Base-by-base conservation (phyloP, 2,329 filamentous ascomycete genomes). In the Ophidiomyces ophidiicola region DNA sequence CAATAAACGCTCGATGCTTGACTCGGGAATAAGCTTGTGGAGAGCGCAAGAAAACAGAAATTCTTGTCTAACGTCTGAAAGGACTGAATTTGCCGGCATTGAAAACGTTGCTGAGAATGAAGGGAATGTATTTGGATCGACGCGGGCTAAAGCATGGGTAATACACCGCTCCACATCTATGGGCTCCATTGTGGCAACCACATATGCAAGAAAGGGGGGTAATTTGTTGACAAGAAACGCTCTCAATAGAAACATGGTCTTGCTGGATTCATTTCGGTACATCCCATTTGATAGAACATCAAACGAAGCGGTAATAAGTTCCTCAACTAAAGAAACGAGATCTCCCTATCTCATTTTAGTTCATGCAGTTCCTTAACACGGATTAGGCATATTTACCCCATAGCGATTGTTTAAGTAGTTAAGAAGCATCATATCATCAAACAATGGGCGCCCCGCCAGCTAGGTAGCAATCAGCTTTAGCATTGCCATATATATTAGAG, bases 1-100 rank as follows among this genome's bases (percentile, higher is more conserved):
- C 2, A 94, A 64, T 6, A 98, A 71, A 3, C 74, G 73, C 53
- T 88, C 78, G 11, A 94, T 82, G 35, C 80, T 82, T 23, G 76
- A 70, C 47, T 86, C 78, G 0, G 78, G 74, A 17, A 96, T 78
- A n/a, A 98, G 67, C 1, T 78, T 77, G 57, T 96, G 87, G 26
- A 94, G 69, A 39, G 83, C 84, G 55, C 90, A 98, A 0, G 88
- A 79, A 47, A 92, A 90, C 28, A 93, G 74, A 48, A 96, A 96
- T 45, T 94, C 67, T 62, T 81, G 82, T 18, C 79, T 73, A 19
- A 83, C 84, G 44, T 78, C 72, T 19, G 76, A 73, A 2, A 81
- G 64, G 25, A 71, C 67, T 38, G 71, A 72, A 38, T 70, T 74
- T 8, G 63, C 63, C 63, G 55, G 68, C 68, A 75, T 73, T 36